Evolutionary conservation across 2,329 filamentous ascomycete genomes (phyloP).

Genomic region (Fusarium pseudoanthophilum): DNA sequence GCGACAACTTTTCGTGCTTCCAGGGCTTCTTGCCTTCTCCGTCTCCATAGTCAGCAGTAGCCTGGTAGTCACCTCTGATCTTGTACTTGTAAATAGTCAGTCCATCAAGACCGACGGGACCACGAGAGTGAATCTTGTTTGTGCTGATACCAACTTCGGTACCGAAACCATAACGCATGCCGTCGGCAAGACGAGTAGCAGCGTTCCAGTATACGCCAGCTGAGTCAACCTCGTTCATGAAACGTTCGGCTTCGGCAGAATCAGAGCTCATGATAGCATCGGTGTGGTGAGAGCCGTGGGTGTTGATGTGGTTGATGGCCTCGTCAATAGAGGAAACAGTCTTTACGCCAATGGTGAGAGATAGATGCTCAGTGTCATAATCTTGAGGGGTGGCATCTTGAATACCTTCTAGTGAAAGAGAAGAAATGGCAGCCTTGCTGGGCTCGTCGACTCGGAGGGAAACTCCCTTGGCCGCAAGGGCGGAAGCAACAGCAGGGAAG

Average conservation of each 20-base stretch:
- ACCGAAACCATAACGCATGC: constrained; percentile 96
- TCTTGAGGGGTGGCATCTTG: constrained; percentile 76
- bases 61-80: constrained; percentile 83
- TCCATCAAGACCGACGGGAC: constrained; percentile 92
- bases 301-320: constrained; percentile 90
- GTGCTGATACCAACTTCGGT: constrained; percentile 99
- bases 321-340: constrained; percentile 74
- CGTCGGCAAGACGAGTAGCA: constrained; percentile 92
- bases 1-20: constrained; percentile 66
- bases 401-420: constrained; percentile 60
- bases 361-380: constrained; percentile 89
- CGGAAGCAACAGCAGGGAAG: constrained; percentile 77
- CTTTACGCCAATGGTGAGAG: constrained; percentile 85
- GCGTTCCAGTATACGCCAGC: constrained; percentile 98
- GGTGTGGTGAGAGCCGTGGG: constrained; percentile 92
- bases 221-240: constrained; percentile 87
- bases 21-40: constrained; percentile 68
- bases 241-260: constrained; percentile 75
- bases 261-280: constrained; percentile 86
- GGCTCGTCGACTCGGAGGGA: constrained; percentile 80
- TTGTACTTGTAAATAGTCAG: constrained; percentile 98
- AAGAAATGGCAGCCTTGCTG: constrained; percentile 72
- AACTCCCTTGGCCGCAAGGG: constrained; percentile 81
- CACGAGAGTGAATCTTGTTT: constrained; percentile 96
- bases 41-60: constrained; percentile 79